Conservation (phyloP, 2,329 filamentous ascomycete genomes). For the Fusarium acutatum region DNA sequence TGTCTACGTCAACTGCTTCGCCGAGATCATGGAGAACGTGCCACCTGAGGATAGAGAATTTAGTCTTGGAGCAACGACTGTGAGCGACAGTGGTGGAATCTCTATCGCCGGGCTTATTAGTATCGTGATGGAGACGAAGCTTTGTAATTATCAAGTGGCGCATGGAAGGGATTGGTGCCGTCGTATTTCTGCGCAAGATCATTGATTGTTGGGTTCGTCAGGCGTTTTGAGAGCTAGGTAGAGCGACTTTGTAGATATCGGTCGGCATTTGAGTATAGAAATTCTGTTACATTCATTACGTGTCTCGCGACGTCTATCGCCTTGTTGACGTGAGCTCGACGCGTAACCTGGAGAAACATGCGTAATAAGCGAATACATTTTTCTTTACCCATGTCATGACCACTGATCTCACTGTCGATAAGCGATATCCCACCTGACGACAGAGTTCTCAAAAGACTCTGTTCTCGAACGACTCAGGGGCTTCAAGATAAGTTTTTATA, state of each 20-base stretch:
- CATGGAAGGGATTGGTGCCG: conserved; percentile 81
- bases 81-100: conserved; percentile 91
- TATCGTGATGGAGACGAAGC: conserved; percentile 80
- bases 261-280: not conserved
- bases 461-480: conserved; percentile 6
- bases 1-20: conserved; percentile 96
- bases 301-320: not conserved
- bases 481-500: not conserved
- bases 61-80: conserved; percentile 86
- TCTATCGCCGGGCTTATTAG: conserved; percentile 87
- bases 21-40: conserved; percentile 88
- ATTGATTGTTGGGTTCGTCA: conserved; percentile 3
- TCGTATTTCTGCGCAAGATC: conserved; percentile 55
- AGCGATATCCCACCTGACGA: conserved; percentile 5
- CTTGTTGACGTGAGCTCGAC: not conserved
- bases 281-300: conserved; percentile 7
- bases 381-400: not conserved
- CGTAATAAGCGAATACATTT: conserved; percentile 4
- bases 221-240: not conserved
- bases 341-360: conserved; percentile 2
- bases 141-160: conserved; percentile 87
- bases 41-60: conserved; percentile 85
- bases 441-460: not conserved
- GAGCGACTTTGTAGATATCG: not conserved
- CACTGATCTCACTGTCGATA: conserved; percentile 19